Evolutionary conservation across 306 rosid species (phyloP).

Genomic region (Styphnolobium japonicum): DNA sequence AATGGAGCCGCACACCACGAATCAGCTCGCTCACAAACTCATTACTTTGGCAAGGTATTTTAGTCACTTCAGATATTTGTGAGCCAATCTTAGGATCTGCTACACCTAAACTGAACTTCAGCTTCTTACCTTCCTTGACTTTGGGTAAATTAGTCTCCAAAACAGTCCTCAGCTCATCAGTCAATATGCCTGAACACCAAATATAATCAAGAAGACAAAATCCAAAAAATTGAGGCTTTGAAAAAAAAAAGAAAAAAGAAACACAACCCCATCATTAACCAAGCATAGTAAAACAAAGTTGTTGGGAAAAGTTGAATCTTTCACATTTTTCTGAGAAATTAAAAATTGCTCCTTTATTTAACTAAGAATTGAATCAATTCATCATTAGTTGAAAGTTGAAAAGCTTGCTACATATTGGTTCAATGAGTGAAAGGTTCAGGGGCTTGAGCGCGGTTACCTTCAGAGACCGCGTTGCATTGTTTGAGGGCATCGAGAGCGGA

Average conservation of each 20-base stretch:
- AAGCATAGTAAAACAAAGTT: background rate
- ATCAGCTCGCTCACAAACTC: constrained; percentile 67
- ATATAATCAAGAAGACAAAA: background rate
- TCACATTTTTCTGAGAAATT: background rate
- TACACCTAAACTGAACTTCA: constrained; percentile 69
- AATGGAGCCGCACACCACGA: constrained; percentile 67
- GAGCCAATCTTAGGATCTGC: constrained; percentile 70
- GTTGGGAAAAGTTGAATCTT: background rate
- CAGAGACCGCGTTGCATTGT: constrained; percentile 71
- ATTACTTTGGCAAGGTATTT: constrained; percentile 74
- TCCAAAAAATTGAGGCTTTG: background rate
- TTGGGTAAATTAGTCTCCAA: constrained; percentile 71
- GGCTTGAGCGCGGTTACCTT: constrained; percentile 44
- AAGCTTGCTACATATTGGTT: too few relatives aligned
- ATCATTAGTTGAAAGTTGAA: background rate
- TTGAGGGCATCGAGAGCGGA: constrained; percentile 78
- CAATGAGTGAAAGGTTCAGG: too few relatives aligned
- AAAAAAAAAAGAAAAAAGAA: background rate
- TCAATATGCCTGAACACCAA: constrained; percentile 56
- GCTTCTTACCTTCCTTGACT: constrained; percentile 69
- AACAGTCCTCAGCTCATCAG: constrained; percentile 68
- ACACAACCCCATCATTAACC: background rate
- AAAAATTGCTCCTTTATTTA: too few relatives aligned
- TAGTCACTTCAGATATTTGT: constrained; percentile 58
- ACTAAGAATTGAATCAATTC: background rate